Conservation (phyloP, 2,329 filamentous ascomycete species). For the Aspergillus clavatus region DNA sequence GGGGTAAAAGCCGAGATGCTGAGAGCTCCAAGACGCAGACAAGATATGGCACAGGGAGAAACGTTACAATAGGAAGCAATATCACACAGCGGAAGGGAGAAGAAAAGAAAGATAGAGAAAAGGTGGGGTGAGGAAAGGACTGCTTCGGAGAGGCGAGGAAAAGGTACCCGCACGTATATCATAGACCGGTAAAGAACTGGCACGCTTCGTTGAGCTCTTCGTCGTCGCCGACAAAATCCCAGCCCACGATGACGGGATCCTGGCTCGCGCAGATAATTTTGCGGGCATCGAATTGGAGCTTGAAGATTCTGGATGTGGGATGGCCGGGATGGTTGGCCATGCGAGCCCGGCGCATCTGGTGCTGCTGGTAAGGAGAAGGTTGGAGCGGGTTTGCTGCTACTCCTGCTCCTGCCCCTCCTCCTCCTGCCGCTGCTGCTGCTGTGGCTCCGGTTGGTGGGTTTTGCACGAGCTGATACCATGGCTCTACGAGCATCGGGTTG, state of each 20-base stretch:
- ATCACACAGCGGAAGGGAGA: no score
- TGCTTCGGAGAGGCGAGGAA: neutral
- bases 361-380: neutral
- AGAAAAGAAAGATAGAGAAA: neutral
- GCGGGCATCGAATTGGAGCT: slow-evolving; percentile 90
- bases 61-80: no score
- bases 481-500: neutral
- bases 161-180: slow-evolving; percentile 7
- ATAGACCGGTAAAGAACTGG: slow-evolving; percentile 63
- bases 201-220: slow-evolving; percentile 71
- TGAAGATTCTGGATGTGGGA: slow-evolving; percentile 70
- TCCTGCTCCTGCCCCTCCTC: no score
- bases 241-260: slow-evolving; percentile 85
- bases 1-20: neutral
- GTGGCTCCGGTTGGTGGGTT: neutral
- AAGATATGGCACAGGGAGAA: neutral
- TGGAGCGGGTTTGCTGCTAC: no score
- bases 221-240: slow-evolving; percentile 94
- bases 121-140: neutral
- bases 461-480: neutral
- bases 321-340: slow-evolving; percentile 26
- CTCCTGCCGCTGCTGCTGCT: slow-evolving; percentile 1
- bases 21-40: neutral
- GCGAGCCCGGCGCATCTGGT: slow-evolving; percentile 10
- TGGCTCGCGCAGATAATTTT: slow-evolving; percentile 94